Evolutionary conservation across 768 basidiomycete genomes (phyloP), one percentile per base, ranked within the genome.

Genomic region (Pulveroboletus sp.): DNA sequence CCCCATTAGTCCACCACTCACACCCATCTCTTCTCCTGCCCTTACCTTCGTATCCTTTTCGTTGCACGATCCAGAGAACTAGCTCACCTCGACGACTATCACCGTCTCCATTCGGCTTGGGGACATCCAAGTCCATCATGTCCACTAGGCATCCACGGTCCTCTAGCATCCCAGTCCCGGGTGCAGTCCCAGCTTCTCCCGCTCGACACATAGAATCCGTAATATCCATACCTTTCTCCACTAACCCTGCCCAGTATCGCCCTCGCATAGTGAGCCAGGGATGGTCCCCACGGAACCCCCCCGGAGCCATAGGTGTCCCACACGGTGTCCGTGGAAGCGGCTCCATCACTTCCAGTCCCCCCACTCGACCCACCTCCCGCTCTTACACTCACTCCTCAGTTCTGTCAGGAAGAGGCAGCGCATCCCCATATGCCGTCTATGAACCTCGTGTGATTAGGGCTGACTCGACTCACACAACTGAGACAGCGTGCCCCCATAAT

Each of bases 381-480:
- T 71, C 76, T n/a, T 70, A 72, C 53, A 71, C 73, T 41, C 67
- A 71, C 45, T 54, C 64, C n/a, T 69, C 61, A 9, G 58, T 49
- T 28, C 51, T 66, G 49, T 65, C 67, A 35, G 63, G 63, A n/a
- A 65, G 71, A 47, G 56, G 66, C 46, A 62, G 63, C 39, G 18
- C 58, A 39, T 37, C 65, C 65, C 47, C 73, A 57, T 49, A 59
- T 65, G 47, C 63, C 61, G 46, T 64, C 65, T 51, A 83, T 57
- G 83, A 86, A 57, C 88, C 88, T 38, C 80, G 88, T 42, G 75
- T 90, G 49, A 76, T 90, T 39, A 83, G 86, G 46, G 79, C 75
- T 15, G 74, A 76, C 46, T 67, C 74, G 36, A 59, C 74, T 47
- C 73, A 71, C 33, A 65, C 53, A 46, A 58, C 63, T n/a, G 80